Conservation (phyloP, 192 early-diverging fungal species). For the Diversispora epigaea region DNA sequence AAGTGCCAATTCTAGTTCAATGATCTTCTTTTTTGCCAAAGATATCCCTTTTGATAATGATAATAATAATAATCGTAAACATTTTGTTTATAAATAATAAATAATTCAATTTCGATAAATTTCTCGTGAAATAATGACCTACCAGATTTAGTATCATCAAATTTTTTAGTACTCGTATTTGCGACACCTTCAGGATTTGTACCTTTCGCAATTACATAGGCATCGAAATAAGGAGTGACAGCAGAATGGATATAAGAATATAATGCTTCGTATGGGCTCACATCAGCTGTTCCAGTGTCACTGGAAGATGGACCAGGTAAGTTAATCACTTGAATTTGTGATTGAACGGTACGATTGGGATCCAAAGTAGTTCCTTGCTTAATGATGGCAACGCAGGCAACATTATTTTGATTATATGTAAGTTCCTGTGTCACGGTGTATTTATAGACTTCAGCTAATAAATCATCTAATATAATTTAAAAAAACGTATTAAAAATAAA, state of each 20-base stretch:
- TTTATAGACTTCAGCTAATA: constrained; percentile 32
- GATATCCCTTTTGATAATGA: constrained; percentile 66
- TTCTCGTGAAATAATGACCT: neutral
- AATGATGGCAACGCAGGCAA: constrained; percentile 76
- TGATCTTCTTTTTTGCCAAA: constrained; percentile 98
- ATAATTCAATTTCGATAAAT: no score
- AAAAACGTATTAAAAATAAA: neutral
- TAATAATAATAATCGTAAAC: neutral
- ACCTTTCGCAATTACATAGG: constrained; percentile 76
- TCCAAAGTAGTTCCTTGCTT: constrained; percentile 76
- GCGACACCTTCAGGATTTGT: constrained; percentile 48
- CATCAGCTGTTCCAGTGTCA: constrained; percentile 44
- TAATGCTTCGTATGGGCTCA: constrained; percentile 81
- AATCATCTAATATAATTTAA: constrained; percentile 12
- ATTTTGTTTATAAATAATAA: no score
- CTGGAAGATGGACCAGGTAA: constrained; percentile 71
- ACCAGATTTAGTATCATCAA: constrained; percentile 78
- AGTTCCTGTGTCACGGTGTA: constrained; percentile 74
- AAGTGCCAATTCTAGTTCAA: constrained; percentile 94
- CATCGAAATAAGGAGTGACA: constrained; percentile 95
- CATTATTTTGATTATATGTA: constrained; percentile 69
- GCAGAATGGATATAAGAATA: constrained; percentile 92
- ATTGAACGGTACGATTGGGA: constrained; percentile 63
- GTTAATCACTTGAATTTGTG: constrained; percentile 88
- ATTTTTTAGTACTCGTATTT: constrained; percentile 45